A percentile compares a stretch with the other conserved stretches of the same genome.
These are phyloP conservation scores for Colletotrichum paranaense DNA, from an alignment of 2,329 filamentous ascomycete genomes.

Conservation along the genomic window DNA sequence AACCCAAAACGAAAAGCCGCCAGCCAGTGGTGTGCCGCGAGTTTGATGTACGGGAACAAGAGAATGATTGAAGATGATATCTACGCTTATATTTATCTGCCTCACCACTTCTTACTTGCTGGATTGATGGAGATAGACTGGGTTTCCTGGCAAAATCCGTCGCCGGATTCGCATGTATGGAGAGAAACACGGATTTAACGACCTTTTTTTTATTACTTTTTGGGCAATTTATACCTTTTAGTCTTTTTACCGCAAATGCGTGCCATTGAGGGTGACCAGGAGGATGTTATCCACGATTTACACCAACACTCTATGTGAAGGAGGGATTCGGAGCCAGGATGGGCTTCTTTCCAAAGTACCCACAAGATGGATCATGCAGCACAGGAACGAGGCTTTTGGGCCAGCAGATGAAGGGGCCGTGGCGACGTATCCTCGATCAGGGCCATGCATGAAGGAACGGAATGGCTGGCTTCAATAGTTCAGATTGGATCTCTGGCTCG, in stretches of 20 bases:
- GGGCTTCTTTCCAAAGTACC: background rate
- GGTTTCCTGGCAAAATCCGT: constrained; percentile 50
- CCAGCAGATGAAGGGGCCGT: background rate
- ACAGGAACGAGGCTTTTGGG: background rate
- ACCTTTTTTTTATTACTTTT: background rate
- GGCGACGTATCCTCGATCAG: background rate
- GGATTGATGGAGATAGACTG: constrained; percentile 52
- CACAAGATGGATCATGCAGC: background rate
- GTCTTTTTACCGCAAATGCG: background rate
- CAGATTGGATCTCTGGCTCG: constrained; percentile 5
- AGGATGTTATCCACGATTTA: background rate
- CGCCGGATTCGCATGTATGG: constrained; percentile 49
- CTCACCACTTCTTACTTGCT: constrained; percentile 25
- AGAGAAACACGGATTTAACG: constrained; percentile 21
- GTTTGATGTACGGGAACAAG: constrained; percentile 37
- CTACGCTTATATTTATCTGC: constrained; percentile 30
- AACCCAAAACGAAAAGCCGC: constrained; percentile 35
- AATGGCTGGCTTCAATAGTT: too few relatives aligned
- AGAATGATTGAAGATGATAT: constrained; percentile 38
- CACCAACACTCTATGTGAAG: background rate
- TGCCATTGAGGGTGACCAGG: background rate
- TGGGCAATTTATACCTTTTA: background rate
- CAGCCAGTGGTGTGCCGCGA: constrained; percentile 13
- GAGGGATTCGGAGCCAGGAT: background rate
- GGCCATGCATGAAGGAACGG: background rate